A percentile compares a stretch with the other conserved stretches of the same genome.
Evolutionary conservation across 805 yeast genomes (phyloP).

Genomic region (Candida ulmi): DNA sequence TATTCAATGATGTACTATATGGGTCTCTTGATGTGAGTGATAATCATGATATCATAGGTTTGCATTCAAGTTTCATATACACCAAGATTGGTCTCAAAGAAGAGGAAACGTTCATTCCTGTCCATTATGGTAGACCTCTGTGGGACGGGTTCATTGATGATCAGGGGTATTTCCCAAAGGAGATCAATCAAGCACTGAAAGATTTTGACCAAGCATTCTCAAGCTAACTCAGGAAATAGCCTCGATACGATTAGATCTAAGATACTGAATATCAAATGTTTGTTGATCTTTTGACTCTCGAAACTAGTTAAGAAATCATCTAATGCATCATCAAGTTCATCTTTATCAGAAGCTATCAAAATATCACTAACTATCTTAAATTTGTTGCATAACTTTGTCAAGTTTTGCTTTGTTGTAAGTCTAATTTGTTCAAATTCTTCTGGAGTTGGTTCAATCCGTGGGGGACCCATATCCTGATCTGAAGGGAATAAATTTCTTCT

Average conservation of each 20-base stretch:
- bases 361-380: constrained; percentile 13
- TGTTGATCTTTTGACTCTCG: constrained; percentile 34
- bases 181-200: constrained; percentile 15
- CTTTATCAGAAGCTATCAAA: constrained; percentile 18
- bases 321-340: constrained; percentile 18
- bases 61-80: constrained; percentile 31
- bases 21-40: constrained; percentile 6
- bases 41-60: constrained; percentile 21
- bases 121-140: constrained; percentile 10
- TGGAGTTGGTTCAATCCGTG: constrained; percentile 34
- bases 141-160: constrained; percentile 24
- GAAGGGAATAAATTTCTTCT: constrained; percentile 40
- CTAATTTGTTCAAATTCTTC: constrained; percentile 31
- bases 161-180: constrained; percentile 21
- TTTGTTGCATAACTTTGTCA: constrained; percentile 19
- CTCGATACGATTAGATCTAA: constrained; percentile 36
- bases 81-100: constrained; percentile 25
- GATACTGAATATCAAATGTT: constrained; percentile 35
- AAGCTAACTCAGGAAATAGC: constrained; percentile 32
- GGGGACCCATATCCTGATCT: constrained; percentile 46
- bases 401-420: constrained; percentile 19
- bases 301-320: constrained; percentile 30
- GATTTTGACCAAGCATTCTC: constrained; percentile 16
- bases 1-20: constrained; percentile 26
- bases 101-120: constrained; percentile 8